Evolutionary conservation across 2,329 filamentous ascomycete species (phyloP), one percentile per base, ranked within the genome.

Genomic region (Cladosporium sphaerospermum): DNA sequence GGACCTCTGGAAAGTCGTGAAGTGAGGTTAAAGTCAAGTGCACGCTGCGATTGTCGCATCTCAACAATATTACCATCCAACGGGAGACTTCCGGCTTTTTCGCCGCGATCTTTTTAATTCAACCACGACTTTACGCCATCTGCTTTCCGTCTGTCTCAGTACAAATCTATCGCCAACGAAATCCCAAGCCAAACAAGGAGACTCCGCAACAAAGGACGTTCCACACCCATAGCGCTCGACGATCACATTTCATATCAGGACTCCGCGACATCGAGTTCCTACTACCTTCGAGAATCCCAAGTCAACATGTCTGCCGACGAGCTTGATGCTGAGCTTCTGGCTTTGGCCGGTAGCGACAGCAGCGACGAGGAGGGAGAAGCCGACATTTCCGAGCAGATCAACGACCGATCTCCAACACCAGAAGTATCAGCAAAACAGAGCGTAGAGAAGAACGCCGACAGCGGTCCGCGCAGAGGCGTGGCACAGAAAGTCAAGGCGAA

Each of bases 291-390:
- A 28, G 3, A 7, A 28, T 28, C 23, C 5, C 23, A 28, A 5
- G 7, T 28, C 31, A 52, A 45, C n/a, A 53, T 53, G 50, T 53
- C 50, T 53, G 88, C 92, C 67, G 64, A 68, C 59, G 73, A 75
- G 54, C 81, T 96, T 61, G 92, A 97, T 68, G 90, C 92, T 64
- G 92, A 96, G 75, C 84, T 97, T 60, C 85, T 97, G 59, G 91
- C 89, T 66, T 84, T 97, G 60, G 93, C 91, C 52, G 93, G 89
- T 64, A 86, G 77, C 62, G 69, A 71, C 54, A 73, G 74, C 56
- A 77, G 75, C 47, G 76, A 78, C 58, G 76, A 78, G 57, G 78
- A 80, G 60, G 68, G 71, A 52, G 62, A 67, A 33, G 60, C 61
- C 23, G 61, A 64, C 66, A 71, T 58, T 81, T 82, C 54, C 81